Evolutionary conservation across 2,329 filamentous ascomycete genomes (phyloP).

Genomic region (Penicillium sp.): DNA sequence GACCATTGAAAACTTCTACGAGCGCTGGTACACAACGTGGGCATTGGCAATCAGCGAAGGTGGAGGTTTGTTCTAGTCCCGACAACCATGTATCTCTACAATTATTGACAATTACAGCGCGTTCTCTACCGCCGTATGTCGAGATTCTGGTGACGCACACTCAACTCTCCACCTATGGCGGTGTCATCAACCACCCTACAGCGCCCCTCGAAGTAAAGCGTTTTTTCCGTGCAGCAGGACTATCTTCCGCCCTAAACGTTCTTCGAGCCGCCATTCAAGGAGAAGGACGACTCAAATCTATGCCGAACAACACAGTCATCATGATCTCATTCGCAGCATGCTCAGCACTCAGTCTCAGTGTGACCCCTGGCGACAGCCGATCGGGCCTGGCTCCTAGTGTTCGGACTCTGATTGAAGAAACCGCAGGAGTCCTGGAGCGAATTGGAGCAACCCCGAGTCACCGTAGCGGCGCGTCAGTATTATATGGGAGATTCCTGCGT

Average conservation of each 20-base stretch:
- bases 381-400: conserved; percentile 60
- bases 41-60: conserved; percentile 52
- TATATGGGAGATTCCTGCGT: conserved; percentile 55
- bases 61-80: conserved; percentile 38
- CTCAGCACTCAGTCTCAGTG: conserved; percentile 61
- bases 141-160: conserved; percentile 70
- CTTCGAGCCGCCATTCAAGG: conserved; percentile 69
- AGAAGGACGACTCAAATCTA: conserved; percentile 63
- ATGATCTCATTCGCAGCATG: conserved; percentile 73
- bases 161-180: conserved; percentile 66
- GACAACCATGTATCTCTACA: not conserved
- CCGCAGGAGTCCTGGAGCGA: conserved; percentile 62
- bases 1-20: conserved; percentile 61
- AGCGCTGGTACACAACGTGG: conserved; percentile 62
- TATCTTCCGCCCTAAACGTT: conserved; percentile 69
- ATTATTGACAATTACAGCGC: conserved; percentile 15
- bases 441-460: conserved; percentile 63
- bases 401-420: conserved; percentile 61
- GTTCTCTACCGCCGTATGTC: conserved; percentile 62
- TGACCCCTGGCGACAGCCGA: conserved; percentile 51
- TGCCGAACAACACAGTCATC: conserved; percentile 73
- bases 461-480: conserved; percentile 59
- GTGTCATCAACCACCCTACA: conserved; percentile 68
- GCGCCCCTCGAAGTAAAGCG: conserved; percentile 65
- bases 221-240: conserved; percentile 65